Percentiles rank a stretch among this genome's conserved stretches.
Conservation (phyloP, 192 early-diverging fungal genomes). For the Gaertneriomyces sp. region DNA sequence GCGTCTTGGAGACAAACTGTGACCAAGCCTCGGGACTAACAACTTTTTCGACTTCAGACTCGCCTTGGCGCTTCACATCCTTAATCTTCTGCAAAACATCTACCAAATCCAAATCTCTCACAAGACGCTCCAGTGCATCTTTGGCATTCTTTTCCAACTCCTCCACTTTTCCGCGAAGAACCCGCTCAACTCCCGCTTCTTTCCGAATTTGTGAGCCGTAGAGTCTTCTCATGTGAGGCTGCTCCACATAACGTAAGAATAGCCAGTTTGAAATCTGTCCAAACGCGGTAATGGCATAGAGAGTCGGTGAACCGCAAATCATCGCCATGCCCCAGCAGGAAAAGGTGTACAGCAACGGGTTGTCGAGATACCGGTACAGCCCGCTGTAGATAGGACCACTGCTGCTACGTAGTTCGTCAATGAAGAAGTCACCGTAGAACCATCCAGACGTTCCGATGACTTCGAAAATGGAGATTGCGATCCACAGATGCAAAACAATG, state of each 20-base stretch:
- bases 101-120: constrained; percentile 38
- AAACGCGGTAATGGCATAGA: constrained; percentile 80
- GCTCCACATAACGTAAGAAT: constrained; percentile 84
- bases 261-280: constrained; percentile 79
- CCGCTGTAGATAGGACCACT: constrained; percentile 71
- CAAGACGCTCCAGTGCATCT: constrained; percentile 51
- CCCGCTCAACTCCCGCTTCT: constrained; percentile 70
- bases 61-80: constrained; percentile 12
- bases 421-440: constrained; percentile 98
- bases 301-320: constrained; percentile 54
- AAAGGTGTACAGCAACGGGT: constrained; percentile 90
- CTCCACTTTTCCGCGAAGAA: constrained; percentile 44
- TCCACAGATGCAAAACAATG: constrained; percentile 88
- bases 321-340: constrained; percentile 92
- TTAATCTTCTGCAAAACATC: constrained; percentile 14
- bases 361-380: constrained; percentile 90
- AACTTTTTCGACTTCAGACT: constrained; percentile 18
- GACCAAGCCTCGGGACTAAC: constrained; percentile 23
- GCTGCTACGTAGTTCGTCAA: constrained; percentile 56
- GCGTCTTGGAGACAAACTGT: constrained; percentile 13
- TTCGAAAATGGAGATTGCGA: constrained; percentile 85
- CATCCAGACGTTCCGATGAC: constrained; percentile 93
- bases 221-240: constrained; percentile 84
- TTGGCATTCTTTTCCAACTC: constrained; percentile 51
- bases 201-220: constrained; percentile 83